Evolutionary conservation across 345 rosid species (phyloP).

Genomic region (Hypericum androsaemum): DNA sequence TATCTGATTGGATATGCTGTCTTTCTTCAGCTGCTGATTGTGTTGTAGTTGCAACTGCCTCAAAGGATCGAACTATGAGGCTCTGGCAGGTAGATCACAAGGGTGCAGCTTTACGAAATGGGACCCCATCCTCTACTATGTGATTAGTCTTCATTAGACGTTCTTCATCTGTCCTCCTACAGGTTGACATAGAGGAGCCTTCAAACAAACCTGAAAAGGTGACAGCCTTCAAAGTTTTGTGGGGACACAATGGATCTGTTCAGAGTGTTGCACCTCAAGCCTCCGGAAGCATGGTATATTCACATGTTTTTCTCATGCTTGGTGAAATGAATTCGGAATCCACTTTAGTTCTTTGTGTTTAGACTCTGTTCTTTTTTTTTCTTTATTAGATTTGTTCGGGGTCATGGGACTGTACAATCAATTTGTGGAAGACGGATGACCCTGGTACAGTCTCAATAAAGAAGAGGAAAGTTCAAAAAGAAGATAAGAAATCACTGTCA

Average conservation of each 20-base stretch:
- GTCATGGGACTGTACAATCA: constrained; percentile 88
- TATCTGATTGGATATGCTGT: background rate
- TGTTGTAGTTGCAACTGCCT: constrained; percentile 66
- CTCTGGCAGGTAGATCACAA: constrained; percentile 68
- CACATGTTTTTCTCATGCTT: constrained; percentile 9
- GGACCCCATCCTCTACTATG: constrained; percentile 7
- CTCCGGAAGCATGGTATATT: constrained; percentile 60
- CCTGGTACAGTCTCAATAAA: constrained; percentile 50
- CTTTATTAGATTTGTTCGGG: constrained; percentile 69
- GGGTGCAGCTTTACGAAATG: constrained; percentile 4
- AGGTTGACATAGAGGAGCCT: constrained; percentile 44
- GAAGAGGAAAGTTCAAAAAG: constrained; percentile 71
- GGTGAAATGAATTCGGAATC: background rate
- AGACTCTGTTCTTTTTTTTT: constrained; percentile 9
- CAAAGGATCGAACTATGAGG: constrained; percentile 84
- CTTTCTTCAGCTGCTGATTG: constrained; percentile 36
- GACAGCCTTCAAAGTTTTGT: constrained; percentile 63
- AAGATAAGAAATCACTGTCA: constrained; percentile 44
- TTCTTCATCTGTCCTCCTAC: constrained; percentile 17
- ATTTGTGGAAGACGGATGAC: constrained; percentile 61
- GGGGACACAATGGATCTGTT: constrained; percentile 82
- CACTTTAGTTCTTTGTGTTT: background rate
- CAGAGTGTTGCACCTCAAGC: constrained; percentile 62
- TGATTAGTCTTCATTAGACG: constrained; percentile 6
- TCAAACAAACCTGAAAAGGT: constrained; percentile 34